Base-by-base conservation (phyloP, 108 stramenopile species). In the Pseudonitzschia pungens region DNA sequence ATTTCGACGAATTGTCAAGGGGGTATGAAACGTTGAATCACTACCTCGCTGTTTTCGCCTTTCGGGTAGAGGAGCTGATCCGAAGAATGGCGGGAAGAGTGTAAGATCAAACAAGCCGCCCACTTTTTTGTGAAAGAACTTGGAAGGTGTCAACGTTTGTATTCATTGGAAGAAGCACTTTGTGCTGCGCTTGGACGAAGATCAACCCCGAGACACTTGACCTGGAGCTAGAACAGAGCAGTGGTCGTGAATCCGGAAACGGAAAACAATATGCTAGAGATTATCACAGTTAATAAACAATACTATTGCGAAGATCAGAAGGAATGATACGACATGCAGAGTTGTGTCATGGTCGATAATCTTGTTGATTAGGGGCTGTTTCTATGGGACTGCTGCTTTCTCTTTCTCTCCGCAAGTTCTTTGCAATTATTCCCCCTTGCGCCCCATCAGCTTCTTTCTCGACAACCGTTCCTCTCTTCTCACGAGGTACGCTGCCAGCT, bases 401-500 rank as follows among this genome's bases (percentile, higher is more conserved):
- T 6, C 36, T 36, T 36, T 36, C 6, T 36, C 6, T n/a, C n/a
- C n/a, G n/a, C n/a, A n/a, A n/a, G n/a, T n/a, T n/a, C n/a, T n/a
- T n/a, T n/a, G n/a, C n/a, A 20, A 0, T 56, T 27, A 20, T 56
- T 56, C 26, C 20, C 55, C 55, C 20, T 56, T 20, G 26, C 24
- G 21, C 26, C 27, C 29, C 32, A 21, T 62, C 24, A 67, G 43
- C 0, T 67, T 67, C 24, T 48, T 67, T 48, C 66, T 67, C 36
- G 66, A 67, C 59, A 75, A 77, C 50, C 75, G 66, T 70, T 92
- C 87, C 42, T 89, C 82, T 10, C 82, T 32, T 55, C 82, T 79
- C 68, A 92, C 55, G 50, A 85, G 68, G 36, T 80, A 54, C 1
- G 75, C 77, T 57, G 87, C 88, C 18, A 91, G 71, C 65, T 76